Base-by-base conservation (phyloP, 2,329 filamentous ascomycete species). In the Tolypocladium pustulatum region DNA sequence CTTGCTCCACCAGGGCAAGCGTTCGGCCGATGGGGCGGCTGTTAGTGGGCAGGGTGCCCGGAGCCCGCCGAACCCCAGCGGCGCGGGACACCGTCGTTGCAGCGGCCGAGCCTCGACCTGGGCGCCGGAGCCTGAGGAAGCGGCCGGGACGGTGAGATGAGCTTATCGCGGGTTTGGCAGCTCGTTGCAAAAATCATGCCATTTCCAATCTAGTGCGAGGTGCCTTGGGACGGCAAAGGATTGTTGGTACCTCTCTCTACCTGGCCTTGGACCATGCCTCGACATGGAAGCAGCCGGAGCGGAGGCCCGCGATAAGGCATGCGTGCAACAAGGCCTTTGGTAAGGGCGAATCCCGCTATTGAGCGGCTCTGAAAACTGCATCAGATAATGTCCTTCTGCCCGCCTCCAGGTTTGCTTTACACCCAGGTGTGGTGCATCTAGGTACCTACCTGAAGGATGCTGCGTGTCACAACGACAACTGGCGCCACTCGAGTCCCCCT, bases 61-160 rank as follows among this genome's bases (percentile, higher is more conserved):
- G 66, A 69, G 63, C 63, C 65, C 67, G 66, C 67, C 67, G 67
- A 68, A 57, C 41, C 61, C 67, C 67, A 65, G 60, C 20, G 59
- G 57, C 61, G 61, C 60, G 58, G 57, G 54, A 61, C 54, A 36
- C 59, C 58, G 62, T 37, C 41, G 49, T 22, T n/a, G 30, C 49
- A n/a, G 17, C 27, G 27, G 27, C 7, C 9, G 41, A 12, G 41
- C 41, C 30, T 52, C 30, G 20, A 32, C 46, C 15, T 4, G 3
- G 25, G 17, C 25, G 25, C 25, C 46, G 8, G 46, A 27, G 46
- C 46, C 25, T 9, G 27, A 27, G 27, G 27, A 15, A 32, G 46
- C 13, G 25, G 7, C 27, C 27, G 25, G 46, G 22, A 27, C 15
- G 27, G 27, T 7, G 27, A 22, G 17, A 7, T 34, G 49, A 34